Evolutionary conservation across 805 yeast species (phyloP), one percentile per base, ranked within the genome.

Genomic region (Wickerhamomyces bisporus): DNA sequence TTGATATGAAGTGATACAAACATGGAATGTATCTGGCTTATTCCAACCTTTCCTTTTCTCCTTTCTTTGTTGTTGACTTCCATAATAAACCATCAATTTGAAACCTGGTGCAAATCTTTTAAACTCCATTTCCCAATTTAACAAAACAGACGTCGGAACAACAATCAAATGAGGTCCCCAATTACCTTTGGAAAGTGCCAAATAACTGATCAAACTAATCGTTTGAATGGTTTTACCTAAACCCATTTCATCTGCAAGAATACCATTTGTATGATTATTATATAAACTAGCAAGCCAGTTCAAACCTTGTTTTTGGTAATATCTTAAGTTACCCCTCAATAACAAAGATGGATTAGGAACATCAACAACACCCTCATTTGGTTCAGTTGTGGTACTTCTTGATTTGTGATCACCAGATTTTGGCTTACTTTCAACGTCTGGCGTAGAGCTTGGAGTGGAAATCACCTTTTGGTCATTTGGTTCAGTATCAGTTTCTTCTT

Each of bases 81-180:
- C 99, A 53, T 91, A 93, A 60, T 93, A 93, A 0, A 98, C 93
- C 58, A 93, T 57, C 3, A 93, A 93, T 60, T 94, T 91, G 60
- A 93, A 84, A 0, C 98, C 99, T 0, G 99, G 99, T 1, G 97
- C 97, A 68, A 93, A 93, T 52, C 95, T 77, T 55, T 94, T 93
- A 64, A 93, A 89, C 56, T 93, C 99, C 97, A 94, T 91, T 60
- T 93, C 99, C 99, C 99, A 93, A 56, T 93, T 93, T 38, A 93
- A 75, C 80, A 93, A 80, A 7, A 93, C 99, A 13, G 96, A 86
- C 0, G 99, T 93, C 4, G 99, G 99, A 5, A 93, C 99, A 42
- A 93, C 81, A 62, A 93, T 89, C 38, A 93, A 66, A 66, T 93
- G 99, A 0, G 98, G 99, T 0, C 98, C 98, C 99, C 99, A 93